Base-by-base conservation (phyloP, 768 basidiomycete genomes). In the Boletellus sp. region DNA sequence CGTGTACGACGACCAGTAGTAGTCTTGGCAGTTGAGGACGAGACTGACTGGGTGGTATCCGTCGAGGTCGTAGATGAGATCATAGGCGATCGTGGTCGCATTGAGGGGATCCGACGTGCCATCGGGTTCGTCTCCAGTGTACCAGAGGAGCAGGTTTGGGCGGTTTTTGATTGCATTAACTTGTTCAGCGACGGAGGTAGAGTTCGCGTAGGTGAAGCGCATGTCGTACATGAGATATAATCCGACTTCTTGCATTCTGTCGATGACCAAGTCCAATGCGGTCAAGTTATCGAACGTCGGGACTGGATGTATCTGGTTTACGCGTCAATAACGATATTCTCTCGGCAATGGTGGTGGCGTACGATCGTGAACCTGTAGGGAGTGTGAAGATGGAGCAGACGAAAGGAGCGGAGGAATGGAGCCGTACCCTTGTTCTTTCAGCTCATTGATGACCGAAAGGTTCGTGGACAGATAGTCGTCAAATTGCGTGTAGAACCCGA, bases 221-320 rank as follows among this genome's bases (percentile, higher is more conserved):
- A 91, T 90, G 62, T 90, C 87, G 55, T 91, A 92, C 81, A 90
- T 89, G 47, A 90, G 74, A 59, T 85, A 91, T 10, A 67, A n/a
- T 0, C 78, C 79, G 0, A 83, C 79, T 52, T 84, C 76, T 63
- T 89, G 80, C 84, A 90, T 87, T 37, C 75, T 70, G 58, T 88
- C 83, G 7, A 90, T 60, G 23, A 87, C 80, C 42, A 72, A 50
- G 32, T 80, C 75, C 0, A 89, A 67, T 0, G 74, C 74, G 0
- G 83, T 81, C 31, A 82, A 53, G 56, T 85, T 81, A 52, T 74
- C 74, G 51, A 84, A 89, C 0, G 78, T 66, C 0, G 90, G 88
- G 5, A 88, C 70, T 2, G 85, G 83, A 58, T 91, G 90, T 16
- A 90, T 75, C 83, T 77, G 44, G 24, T 47, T 6, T 39, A 36